phyloP scores from a whole-genome alignment of 176 grass and related monocot genomes.

The Avena eriantha region DNA sequence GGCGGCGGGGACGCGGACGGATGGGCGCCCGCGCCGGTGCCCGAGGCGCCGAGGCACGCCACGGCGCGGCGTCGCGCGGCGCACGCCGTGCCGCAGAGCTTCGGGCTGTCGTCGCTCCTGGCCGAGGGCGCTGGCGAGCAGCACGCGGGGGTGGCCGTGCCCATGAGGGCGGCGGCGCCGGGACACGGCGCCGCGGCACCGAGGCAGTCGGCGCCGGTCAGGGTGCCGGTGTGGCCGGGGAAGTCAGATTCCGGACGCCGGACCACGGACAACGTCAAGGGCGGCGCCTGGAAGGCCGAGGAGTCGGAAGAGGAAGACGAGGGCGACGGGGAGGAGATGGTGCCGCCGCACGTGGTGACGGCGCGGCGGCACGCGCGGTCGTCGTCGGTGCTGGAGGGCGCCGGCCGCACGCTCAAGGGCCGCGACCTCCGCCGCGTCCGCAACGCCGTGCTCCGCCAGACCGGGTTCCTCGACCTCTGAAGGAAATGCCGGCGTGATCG shows the following conservation, averaged over 20 bases:
- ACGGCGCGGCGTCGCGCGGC: not conserved
- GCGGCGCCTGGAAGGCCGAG: not conserved
- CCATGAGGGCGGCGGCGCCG: not conserved
- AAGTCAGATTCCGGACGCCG: not conserved
- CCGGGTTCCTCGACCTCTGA: constrained; percentile 61
- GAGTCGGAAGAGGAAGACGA: constrained; percentile 15
- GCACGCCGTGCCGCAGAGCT: constrained; percentile 55
- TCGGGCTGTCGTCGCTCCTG: constrained; percentile 60
- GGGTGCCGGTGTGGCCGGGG: constrained; percentile 54
- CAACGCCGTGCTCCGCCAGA: constrained; percentile 64
- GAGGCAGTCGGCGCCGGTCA: constrained; percentile 63
- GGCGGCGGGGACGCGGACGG: constrained; percentile 5
- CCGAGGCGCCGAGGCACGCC: not conserved
- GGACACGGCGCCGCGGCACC: constrained; percentile 10
- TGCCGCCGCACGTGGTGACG: constrained; percentile 64
- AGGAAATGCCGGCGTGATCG: not conserved
- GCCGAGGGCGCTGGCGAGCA: constrained; percentile 3
- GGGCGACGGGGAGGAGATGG: constrained; percentile 49
- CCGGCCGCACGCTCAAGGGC: constrained; percentile 61
- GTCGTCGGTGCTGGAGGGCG: constrained; percentile 69
- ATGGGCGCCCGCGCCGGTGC: not conserved
- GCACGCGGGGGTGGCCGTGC: constrained; percentile 28
- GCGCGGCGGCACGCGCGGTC: constrained; percentile 57
- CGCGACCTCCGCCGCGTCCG: constrained; percentile 64
- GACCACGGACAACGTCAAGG: not conserved